Conservation (phyloP, 2,329 filamentous ascomycete species). For the Annulohypoxylon truncatum region DNA sequence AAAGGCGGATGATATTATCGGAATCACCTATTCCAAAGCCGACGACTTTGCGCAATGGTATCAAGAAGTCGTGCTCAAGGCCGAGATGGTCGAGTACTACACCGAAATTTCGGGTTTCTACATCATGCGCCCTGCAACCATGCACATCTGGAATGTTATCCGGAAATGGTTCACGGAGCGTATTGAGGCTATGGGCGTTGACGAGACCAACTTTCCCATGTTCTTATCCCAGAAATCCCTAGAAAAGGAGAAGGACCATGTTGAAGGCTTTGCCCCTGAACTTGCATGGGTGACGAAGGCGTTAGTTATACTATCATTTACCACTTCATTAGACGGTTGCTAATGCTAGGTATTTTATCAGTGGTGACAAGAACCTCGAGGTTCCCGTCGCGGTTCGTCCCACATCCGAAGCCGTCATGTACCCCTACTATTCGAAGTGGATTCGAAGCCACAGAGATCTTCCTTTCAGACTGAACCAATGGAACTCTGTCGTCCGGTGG, state of each 20-base stretch:
- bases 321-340: slow-evolving; percentile 12
- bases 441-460: slow-evolving; percentile 96
- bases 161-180: slow-evolving; percentile 75
- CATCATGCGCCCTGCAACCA: slow-evolving; percentile 80
- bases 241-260: slow-evolving; percentile 90
- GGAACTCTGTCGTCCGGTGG: slow-evolving; percentile 94
- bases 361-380: slow-evolving; percentile 92
- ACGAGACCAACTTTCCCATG: slow-evolving; percentile 96
- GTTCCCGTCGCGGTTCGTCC: slow-evolving; percentile 76
- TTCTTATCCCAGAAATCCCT: slow-evolving; percentile 94
- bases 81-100: slow-evolving; percentile 98
- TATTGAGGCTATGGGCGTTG: slow-evolving; percentile 92
- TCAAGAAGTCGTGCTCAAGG: slow-evolving; percentile 96
- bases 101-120: slow-evolving; percentile 90
- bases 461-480: slow-evolving; percentile 94
- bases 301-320: slow-evolving; percentile 57
- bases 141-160: slow-evolving; percentile 75
- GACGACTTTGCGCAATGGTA: slow-evolving; percentile 96
- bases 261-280: slow-evolving; percentile 97
- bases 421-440: slow-evolving; percentile 57
- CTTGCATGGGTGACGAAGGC: slow-evolving; percentile 90
- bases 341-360: slow-evolving; percentile 50
- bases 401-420: slow-evolving; percentile 69
- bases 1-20: slow-evolving; percentile 78
- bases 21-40: slow-evolving; percentile 86